Evolutionary conservation across 768 basidiomycete genomes (phyloP), one percentile per base, ranked within the genome.

Genomic region (Collybiopsis luxurians): DNA sequence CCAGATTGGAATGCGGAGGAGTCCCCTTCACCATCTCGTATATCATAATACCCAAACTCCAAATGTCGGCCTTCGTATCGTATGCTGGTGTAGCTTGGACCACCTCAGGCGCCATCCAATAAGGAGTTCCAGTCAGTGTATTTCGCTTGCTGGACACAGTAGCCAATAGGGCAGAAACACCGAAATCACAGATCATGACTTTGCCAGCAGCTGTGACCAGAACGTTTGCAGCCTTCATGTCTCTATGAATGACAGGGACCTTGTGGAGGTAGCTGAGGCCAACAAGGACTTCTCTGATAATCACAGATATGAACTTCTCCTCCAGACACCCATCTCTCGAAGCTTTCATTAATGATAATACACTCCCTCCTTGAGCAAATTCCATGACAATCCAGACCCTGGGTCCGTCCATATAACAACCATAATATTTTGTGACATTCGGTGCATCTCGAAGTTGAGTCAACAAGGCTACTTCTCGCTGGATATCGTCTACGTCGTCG

Each of bases 371-470:
- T 60, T 94, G 87, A 7, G 97, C 97, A 64, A 87, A 87, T 69
- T 99, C 97, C 97, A 99, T 99, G 36, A 89, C 92, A 63, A 99
- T 98, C 95, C 97, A 99, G 10, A 99, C 93, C 48, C 92, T 90
- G 27, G 94, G 91, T 0, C 95, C 95, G 67, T 96, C 90, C 67
- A 97, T 81, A 73, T 91, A 88, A 73, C 94, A 97, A n/a, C 94
- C 96, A 71, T 87, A 97, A 75, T 99, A 99, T 65, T 92, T 84
- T 23, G 92, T 98, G 65, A 97, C 85, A 67, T 95, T 95, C 27
- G 91, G 87, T 0, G 90, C 91, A 57, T 93, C 92, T 21, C 92
- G 80, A 30, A 98, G 82, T 67, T 96, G 94, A 44, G 89, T 87
- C 19, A 98, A 79, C 50, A 99, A 83, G 10, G 93, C 86, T 28